A percentile compares a stretch with the other conserved stretches of the same genome.
Conservation (phyloP, 1,284 basidiomycete genomes). For the Paramarasmius palmivorus region DNA sequence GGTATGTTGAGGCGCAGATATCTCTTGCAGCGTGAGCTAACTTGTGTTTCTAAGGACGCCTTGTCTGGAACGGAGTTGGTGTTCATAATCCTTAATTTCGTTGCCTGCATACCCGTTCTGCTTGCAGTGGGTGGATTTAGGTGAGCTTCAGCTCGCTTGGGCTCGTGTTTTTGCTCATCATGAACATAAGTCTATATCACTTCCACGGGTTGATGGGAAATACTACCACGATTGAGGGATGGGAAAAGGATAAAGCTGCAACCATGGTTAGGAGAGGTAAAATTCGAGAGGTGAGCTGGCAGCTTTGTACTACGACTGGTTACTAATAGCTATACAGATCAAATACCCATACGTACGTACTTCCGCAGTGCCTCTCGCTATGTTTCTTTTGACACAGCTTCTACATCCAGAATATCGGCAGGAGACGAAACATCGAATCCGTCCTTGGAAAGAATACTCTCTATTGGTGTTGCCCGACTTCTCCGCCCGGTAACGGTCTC, state of each 20-base stretch:
- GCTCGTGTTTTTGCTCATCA: constrained; percentile 4
- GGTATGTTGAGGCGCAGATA: constrained; percentile 36
- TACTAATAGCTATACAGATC: constrained; percentile 44
- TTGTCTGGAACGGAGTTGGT: constrained; percentile 73
- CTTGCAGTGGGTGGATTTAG: constrained; percentile 87
- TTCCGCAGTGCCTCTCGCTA: not conserved
- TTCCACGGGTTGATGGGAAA: constrained; percentile 82
- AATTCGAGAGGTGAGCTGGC: constrained; percentile 68
- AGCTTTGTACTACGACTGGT: constrained; percentile 5
- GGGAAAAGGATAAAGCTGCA: constrained; percentile 96
- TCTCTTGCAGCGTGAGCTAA: constrained; percentile 1
- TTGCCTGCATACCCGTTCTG: constrained; percentile 82
- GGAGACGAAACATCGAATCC: constrained; percentile 69
- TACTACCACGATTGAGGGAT: constrained; percentile 94
- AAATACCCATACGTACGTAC: constrained; percentile 89
- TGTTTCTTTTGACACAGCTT: constrained; percentile 11
- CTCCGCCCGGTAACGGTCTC: constrained; percentile 70
- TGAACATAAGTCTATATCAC: constrained; percentile 92
- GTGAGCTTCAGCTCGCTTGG: constrained; percentile 30
- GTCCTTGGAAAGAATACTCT: constrained; percentile 76
- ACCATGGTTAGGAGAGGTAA: constrained; percentile 84
- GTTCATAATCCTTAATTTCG: constrained; percentile 87
- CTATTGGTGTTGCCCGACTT: constrained; percentile 83
- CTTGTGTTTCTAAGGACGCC: constrained; percentile 57
- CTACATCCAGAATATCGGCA: constrained; percentile 70